Conservation (phyloP, 768 basidiomycete genomes). For the Mycena crocata region DNA sequence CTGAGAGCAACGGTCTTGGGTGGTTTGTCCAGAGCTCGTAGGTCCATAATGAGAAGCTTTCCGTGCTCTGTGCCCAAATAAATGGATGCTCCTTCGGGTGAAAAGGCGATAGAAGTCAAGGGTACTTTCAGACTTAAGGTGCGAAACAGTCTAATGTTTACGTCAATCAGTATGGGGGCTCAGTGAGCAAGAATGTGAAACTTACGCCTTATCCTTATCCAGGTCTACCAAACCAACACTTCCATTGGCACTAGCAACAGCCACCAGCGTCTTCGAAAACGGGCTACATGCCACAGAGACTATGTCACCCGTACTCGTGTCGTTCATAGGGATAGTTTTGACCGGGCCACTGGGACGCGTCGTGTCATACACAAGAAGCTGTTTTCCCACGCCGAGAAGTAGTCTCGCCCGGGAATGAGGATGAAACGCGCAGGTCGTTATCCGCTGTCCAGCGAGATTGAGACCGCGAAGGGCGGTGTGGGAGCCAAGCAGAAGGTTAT, state of each 20-base stretch:
- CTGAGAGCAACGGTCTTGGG: constrained; percentile 66
- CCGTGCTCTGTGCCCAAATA: constrained; percentile 76
- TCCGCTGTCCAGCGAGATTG: constrained; percentile 47
- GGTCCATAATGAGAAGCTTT: constrained; percentile 70
- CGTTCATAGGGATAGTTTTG: constrained; percentile 63
- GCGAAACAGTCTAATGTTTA: constrained; percentile 63
- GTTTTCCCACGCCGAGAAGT: constrained; percentile 63
- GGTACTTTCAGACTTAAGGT: constrained; percentile 63
- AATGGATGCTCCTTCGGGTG: constrained; percentile 74
- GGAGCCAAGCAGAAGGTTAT: constrained; percentile 67
- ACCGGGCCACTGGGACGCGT: constrained; percentile 66
- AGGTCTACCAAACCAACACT: constrained; percentile 72
- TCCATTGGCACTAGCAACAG: constrained; percentile 66
- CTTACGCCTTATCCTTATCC: constrained; percentile 80
- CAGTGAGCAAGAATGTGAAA: neutral
- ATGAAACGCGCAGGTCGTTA: constrained; percentile 70
- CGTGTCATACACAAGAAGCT: constrained; percentile 72
- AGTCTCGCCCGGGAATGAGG: constrained; percentile 70
- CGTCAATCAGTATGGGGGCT: constrained; percentile 2
- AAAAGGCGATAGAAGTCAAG: constrained; percentile 74
- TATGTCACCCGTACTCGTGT: constrained; percentile 59
- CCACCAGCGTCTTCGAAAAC: constrained; percentile 80
- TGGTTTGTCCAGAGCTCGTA: constrained; percentile 75
- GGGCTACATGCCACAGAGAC: constrained; percentile 72
- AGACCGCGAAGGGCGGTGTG: constrained; percentile 68